Evolutionary conservation across 257 asterid species (phyloP).

Genomic region (Ocimum tenuiflorum): DNA sequence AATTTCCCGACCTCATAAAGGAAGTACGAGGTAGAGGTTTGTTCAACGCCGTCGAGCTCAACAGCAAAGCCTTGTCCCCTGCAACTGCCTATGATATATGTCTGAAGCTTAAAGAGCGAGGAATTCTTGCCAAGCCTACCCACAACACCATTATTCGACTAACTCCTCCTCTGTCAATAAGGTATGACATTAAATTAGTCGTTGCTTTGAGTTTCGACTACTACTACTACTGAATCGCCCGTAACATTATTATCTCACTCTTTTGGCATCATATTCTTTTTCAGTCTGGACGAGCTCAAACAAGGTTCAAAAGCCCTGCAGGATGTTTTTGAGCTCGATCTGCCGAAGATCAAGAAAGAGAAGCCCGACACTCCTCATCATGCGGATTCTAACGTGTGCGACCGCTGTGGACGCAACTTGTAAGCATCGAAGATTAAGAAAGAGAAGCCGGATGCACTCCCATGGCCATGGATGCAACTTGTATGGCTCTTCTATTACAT

Average conservation of each 20-base stretch:
- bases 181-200: constrained; percentile 32
- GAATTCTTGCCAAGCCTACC: constrained; percentile 88
- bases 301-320: constrained; percentile 70
- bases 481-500: constrained; percentile 26
- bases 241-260: background rate
- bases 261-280: constrained; percentile 2
- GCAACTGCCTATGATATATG: constrained; percentile 82
- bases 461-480: constrained; percentile 69
- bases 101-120: constrained; percentile 84
- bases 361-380: constrained; percentile 37
- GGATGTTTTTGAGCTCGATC: constrained; percentile 64
- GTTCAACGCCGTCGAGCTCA: constrained; percentile 84
- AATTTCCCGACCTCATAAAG: constrained; percentile 59
- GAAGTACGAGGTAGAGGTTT: constrained; percentile 89
- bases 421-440: constrained; percentile 43
- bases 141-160: constrained; percentile 75
- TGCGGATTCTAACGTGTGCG: constrained; percentile 41
- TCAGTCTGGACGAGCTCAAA: constrained; percentile 67
- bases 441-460: constrained; percentile 38
- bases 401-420: constrained; percentile 72
- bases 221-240: too few relatives aligned
- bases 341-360: constrained; percentile 57
- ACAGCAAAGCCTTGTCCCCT: constrained; percentile 58
- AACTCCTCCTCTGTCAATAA: constrained; percentile 84
- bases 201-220: too few relatives aligned